Percentiles rank a stretch among this genome's conserved stretches.
phyloP scores from a whole-genome alignment of 2,329 filamentous ascomycete species.

The Nannizziopsis barbatae region DNA sequence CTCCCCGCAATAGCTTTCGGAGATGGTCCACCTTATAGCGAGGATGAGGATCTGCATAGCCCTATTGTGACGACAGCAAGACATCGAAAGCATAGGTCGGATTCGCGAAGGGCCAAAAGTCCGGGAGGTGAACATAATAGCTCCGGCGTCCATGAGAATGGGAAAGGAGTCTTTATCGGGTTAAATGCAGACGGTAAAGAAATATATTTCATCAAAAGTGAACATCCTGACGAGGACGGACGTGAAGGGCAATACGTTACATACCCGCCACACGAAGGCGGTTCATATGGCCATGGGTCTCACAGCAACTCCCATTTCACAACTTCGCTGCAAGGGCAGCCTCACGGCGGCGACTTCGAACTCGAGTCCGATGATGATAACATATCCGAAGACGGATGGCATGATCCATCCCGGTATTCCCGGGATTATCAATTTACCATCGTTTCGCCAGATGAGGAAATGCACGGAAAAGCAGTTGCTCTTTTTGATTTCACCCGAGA shows the following conservation, averaged over 20 bases:
- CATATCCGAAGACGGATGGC: constrained; percentile 47
- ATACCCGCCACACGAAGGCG: constrained; percentile 55
- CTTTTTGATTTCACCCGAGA: constrained; percentile 91
- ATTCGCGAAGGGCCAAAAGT: constrained; percentile 38
- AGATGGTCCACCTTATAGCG: constrained; percentile 84
- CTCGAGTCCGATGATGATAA: constrained; percentile 33
- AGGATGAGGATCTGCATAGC: constrained; percentile 89
- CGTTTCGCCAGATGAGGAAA: constrained; percentile 89
- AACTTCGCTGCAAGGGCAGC: constrained; percentile 34
- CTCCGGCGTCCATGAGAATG: constrained; percentile 42
- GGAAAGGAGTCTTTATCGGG: constrained; percentile 56
- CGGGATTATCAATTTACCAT: constrained; percentile 92
- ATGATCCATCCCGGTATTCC: constrained; percentile 68
- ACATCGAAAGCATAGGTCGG: constrained; percentile 68
- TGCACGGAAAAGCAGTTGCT: constrained; percentile 91
- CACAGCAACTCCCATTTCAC: constrained; percentile 47
- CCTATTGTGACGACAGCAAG: constrained; percentile 72
- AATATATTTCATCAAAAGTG: constrained; percentile 61
- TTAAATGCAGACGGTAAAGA: constrained; percentile 60
- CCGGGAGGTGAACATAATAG: constrained; percentile 29
- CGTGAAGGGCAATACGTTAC: constrained; percentile 71
- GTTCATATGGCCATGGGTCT: constrained; percentile 34
- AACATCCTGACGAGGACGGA: constrained; percentile 53
- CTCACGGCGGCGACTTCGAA: constrained; percentile 24
- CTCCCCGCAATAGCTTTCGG: constrained; percentile 73